Evolutionary conservation across 768 basidiomycete species (phyloP).

Genomic region (Trametes elegans): DNA sequence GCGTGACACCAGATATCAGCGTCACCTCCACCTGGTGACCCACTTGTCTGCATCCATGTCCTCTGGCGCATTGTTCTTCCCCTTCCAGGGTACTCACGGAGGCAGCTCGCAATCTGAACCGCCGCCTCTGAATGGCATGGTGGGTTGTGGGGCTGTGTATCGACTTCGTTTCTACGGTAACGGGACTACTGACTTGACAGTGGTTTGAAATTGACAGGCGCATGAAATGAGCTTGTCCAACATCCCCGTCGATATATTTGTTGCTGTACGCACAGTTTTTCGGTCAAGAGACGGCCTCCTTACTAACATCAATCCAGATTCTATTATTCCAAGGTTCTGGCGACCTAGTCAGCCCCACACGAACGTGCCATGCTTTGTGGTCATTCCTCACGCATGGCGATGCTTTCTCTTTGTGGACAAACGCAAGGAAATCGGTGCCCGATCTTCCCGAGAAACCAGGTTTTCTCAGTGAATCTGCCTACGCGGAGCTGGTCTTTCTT

Average conservation of each 20-base stretch:
- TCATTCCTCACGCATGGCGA: conserved; percentile 30
- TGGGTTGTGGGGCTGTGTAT: too few relatives aligned
- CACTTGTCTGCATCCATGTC: too few relatives aligned
- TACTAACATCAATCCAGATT: conserved; percentile 31
- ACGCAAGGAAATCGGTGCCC: conserved; percentile 27
- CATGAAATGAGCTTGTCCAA: too few relatives aligned
- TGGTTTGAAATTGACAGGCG: too few relatives aligned
- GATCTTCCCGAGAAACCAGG: conserved; percentile 29
- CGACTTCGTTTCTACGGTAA: too few relatives aligned
- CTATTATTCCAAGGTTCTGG: conserved; percentile 37
- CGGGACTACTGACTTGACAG: too few relatives aligned
- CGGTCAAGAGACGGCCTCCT: background rate
- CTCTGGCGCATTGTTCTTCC: too few relatives aligned
- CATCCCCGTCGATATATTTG: background rate
- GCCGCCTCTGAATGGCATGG: too few relatives aligned
- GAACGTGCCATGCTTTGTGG: conserved; percentile 37
- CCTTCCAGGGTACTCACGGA: too few relatives aligned
- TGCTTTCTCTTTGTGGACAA: conserved; percentile 34
- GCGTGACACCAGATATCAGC: background rate
- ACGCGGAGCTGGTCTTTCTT: conserved; percentile 38
- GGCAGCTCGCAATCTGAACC: too few relatives aligned
- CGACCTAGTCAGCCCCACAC: conserved; percentile 41
- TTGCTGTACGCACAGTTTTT: background rate
- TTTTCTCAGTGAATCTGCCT: conserved; percentile 33
- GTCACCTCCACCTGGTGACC: too few relatives aligned